These are phyloP conservation scores for Talaromyces marneffei DNA, from an alignment of 2,329 filamentous ascomycete genomes.

Conservation along the genomic window DNA sequence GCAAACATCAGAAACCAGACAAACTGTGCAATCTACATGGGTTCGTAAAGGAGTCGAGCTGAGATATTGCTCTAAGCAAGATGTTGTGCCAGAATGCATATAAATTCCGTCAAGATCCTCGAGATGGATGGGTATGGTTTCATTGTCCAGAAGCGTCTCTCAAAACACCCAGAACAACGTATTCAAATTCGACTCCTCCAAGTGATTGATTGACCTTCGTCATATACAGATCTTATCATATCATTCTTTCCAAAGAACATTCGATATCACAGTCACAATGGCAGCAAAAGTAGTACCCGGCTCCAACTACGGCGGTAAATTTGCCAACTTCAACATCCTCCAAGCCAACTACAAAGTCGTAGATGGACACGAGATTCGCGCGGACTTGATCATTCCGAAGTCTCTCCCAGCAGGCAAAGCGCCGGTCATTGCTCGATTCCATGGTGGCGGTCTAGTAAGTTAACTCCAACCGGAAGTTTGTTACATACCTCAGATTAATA, in stretches of 20 bases:
- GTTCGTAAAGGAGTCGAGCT: neutral
- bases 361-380: slow-evolving; percentile 13
- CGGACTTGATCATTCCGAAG: slow-evolving; percentile 13
- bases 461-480: no score
- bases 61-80: neutral
- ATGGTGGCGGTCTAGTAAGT: slow-evolving; percentile 15
- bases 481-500: neutral
- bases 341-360: slow-evolving; percentile 13
- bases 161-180: neutral
- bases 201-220: neutral
- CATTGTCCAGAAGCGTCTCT: neutral
- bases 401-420: slow-evolving; percentile 5
- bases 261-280: neutral
- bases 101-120: neutral
- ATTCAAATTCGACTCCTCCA: neutral
- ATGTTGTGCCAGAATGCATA: neutral
- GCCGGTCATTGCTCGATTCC: slow-evolving; percentile 14
- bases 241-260: no score
- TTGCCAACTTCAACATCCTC: slow-evolving; percentile 12
- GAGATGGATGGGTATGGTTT: neutral
- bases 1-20: neutral
- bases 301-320: neutral
- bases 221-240: neutral
- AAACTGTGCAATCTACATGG: neutral
- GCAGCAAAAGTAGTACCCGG: neutral